Conservation (phyloP, 805 yeast species). For the Diddensiella caesifluorescens region DNA sequence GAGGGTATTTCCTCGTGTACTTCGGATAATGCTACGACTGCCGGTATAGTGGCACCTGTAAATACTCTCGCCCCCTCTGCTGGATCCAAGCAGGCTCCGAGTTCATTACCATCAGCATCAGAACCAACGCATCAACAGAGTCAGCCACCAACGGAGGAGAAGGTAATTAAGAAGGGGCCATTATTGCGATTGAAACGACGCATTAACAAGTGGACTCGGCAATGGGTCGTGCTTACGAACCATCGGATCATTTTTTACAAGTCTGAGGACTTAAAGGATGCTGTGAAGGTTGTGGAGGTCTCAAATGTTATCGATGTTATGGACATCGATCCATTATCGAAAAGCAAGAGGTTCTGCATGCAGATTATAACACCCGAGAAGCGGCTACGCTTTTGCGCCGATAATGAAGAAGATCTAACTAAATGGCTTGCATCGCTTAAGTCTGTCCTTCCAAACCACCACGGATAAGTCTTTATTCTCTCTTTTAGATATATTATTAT, state of each 20-base stretch:
- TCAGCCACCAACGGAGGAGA: conserved; percentile 28
- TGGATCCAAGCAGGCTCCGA: neutral
- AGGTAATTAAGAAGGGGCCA: conserved; percentile 39
- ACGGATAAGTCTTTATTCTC: too few species aligned
- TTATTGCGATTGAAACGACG: conserved; percentile 38
- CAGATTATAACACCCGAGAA: conserved; percentile 44
- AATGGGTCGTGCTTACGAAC: conserved; percentile 42
- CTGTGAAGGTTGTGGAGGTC: conserved; percentile 34
- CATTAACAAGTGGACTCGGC: conserved; percentile 45
- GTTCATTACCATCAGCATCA: neutral
- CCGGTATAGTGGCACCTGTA: conserved; percentile 1
- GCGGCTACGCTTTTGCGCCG: conserved; percentile 41
- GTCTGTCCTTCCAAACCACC: conserved; percentile 1
- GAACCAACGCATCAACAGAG: conserved; percentile 2
- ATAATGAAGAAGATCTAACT: conserved; percentile 42
- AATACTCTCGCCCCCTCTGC: neutral
- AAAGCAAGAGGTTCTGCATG: conserved; percentile 41
- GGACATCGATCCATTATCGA: conserved; percentile 45
- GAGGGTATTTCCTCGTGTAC: conserved; percentile 16
- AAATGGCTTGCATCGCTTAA: conserved; percentile 47
- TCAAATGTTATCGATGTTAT: conserved; percentile 42
- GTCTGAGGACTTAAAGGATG: conserved; percentile 24
- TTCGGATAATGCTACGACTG: conserved; percentile 5
- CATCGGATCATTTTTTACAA: conserved; percentile 40
- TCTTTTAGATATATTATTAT: too few species aligned